phyloP scores from a whole-genome alignment of 768 basidiomycete species.

The Cystobasidium onofrii region DNA sequence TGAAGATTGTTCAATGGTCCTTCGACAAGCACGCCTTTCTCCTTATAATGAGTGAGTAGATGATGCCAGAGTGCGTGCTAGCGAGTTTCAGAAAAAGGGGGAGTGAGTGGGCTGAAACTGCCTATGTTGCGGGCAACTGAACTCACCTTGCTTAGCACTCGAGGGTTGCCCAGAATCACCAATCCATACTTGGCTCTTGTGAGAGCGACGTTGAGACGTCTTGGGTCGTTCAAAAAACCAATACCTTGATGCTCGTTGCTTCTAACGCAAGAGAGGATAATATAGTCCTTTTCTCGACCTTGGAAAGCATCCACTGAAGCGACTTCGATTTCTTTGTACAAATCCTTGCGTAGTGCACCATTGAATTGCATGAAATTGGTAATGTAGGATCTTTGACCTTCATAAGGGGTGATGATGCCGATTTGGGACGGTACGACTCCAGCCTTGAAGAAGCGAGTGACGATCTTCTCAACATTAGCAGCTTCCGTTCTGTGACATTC shows the following conservation, averaged over 20 bases:
- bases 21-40: constrained; percentile 84
- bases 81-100: not conserved
- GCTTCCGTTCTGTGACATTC: constrained; percentile 78
- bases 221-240: constrained; percentile 95
- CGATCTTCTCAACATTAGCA: constrained; percentile 98
- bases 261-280: constrained; percentile 92
- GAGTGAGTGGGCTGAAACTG: no score
- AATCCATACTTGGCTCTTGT: constrained; percentile 97
- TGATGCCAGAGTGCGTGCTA: constrained; percentile 99
- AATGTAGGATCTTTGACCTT: constrained; percentile 95
- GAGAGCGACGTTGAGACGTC: constrained; percentile 90
- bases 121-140: no score
- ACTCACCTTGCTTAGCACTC: constrained; percentile 90
- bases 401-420: constrained; percentile 97
- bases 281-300: constrained; percentile 98
- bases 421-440: constrained; percentile 93
- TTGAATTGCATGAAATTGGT: constrained; percentile 99
- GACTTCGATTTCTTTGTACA: constrained; percentile 99
- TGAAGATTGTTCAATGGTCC: constrained; percentile 94
- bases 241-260: constrained; percentile 99
- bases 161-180: constrained; percentile 99
- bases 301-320: constrained; percentile 99
- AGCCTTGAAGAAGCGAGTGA: constrained; percentile 99
- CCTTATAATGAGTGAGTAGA: constrained; percentile 96
- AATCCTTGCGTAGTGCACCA: constrained; percentile 95